Evolutionary conservation across 2,329 filamentous ascomycete genomes (phyloP), one percentile per base, ranked within the genome.

Genomic region (Cladosporium oxysporum): DNA sequence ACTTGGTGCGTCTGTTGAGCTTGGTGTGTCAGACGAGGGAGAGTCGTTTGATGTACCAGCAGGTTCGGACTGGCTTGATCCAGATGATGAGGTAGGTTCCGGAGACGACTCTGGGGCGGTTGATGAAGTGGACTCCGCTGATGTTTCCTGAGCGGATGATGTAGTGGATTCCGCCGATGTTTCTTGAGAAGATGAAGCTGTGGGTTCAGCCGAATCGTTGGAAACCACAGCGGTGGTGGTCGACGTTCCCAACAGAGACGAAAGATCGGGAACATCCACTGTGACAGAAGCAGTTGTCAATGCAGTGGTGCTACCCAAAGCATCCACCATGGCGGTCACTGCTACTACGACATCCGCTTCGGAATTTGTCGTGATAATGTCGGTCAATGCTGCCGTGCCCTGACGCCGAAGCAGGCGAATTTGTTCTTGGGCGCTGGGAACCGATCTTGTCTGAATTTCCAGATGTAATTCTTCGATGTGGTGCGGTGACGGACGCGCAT

Each of bases 391-490:
- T 28, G 67, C 66, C 11, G 69, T 72, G 23, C 69, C 72, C 62
- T 73, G 71, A 23, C 70, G 72, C 14, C 70, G 69, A 11, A 67
- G 47, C 26, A 71, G 33, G 31, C 71, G 64, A 23, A 67, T 57
- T 58, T 66, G 65, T 23, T 71, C 58, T 21, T 69, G 67, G 28
- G 67, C 63, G 21, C 47, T 44, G 3, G 26, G 26, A 26, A 69
- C 31, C n/a, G 62, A 60, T 33, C 64, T 65, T 21, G 66, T 62
- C 12, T 67, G 67, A 47, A 71, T 69, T 35, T 70, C 58, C 23
- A 71, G 47, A 44, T 70, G 69, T 14, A 71, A 44, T 52, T 71
- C 71, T 61, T 70, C 69, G 2, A 73, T 68, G 29, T 47, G 67
- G 28, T 69, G 68, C 47, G 67, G 72, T 21, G 67, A 62, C 26